Conservation (phyloP, 225 moss, liverwort and hornwort genomes). For the Antitrichia curtipendula region DNA sequence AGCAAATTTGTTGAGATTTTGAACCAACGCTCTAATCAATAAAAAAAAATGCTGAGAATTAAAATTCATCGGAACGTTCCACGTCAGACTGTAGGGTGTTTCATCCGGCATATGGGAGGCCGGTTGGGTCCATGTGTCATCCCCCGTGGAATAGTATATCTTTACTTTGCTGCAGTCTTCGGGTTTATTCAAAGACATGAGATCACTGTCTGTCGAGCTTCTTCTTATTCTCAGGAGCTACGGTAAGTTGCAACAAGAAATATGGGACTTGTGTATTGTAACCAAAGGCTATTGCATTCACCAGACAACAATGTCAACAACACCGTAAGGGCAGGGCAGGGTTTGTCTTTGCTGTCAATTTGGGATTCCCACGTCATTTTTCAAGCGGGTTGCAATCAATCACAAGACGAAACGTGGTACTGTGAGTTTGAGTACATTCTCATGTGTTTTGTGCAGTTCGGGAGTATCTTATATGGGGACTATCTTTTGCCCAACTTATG, state of each 20-base stretch:
- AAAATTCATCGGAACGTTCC: not conserved
- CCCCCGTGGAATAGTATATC: not conserved
- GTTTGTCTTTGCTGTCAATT: no score
- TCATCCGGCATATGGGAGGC: not conserved
- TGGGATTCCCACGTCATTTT: no score
- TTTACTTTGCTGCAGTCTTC: not conserved
- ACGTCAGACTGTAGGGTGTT: not conserved
- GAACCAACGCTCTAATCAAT: not conserved
- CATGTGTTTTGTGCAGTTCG: not conserved
- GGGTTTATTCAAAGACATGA: not conserved
- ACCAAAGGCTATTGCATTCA: not conserved
- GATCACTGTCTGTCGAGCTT: accelerated
- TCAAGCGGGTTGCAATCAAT: no score
- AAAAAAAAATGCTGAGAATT: not conserved
- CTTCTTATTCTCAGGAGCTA: not conserved
- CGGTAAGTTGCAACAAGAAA: not conserved
- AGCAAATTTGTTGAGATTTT: not conserved
- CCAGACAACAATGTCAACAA: no score
- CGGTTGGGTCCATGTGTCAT: not conserved
- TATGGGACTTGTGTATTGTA: not conserved
- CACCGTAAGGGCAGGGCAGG: no score
- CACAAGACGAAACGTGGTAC: no score
- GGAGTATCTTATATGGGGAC: not conserved
- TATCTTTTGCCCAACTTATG: not conserved
- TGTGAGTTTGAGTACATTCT: no score